Evolutionary conservation across 1,284 basidiomycete genomes (phyloP).

Genomic region (Boletus albobrunnescens): DNA sequence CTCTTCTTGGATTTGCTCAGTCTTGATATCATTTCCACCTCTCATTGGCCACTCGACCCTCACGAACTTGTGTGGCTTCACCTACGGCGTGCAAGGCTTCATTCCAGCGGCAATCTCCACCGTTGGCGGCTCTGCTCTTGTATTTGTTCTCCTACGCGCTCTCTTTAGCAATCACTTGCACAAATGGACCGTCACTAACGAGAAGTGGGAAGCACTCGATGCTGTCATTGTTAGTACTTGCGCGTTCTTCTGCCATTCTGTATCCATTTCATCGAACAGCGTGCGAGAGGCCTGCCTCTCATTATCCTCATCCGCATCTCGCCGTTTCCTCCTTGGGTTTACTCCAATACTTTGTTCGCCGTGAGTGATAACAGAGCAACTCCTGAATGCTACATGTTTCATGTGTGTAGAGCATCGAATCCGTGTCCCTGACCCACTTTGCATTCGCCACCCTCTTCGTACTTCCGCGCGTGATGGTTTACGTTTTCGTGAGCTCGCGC

Average conservation of each 20-base stretch:
- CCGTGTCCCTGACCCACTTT: slow-evolving; percentile 74
- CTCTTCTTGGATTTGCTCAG: slow-evolving; percentile 34
- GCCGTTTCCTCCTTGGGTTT: slow-evolving; percentile 80
- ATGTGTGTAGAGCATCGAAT: slow-evolving; percentile 57
- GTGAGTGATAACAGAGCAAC: slow-evolving; percentile 39
- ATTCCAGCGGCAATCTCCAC: slow-evolving; percentile 60
- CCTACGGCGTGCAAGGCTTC: slow-evolving; percentile 76
- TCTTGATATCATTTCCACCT: slow-evolving; percentile 73
- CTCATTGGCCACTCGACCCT: slow-evolving; percentile 69
- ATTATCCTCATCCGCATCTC: slow-evolving; percentile 79
- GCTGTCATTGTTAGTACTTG: slow-evolving; percentile 58
- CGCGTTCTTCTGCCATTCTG: neutral
- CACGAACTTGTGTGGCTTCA: slow-evolving; percentile 71
- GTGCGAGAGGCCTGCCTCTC: slow-evolving; percentile 66
- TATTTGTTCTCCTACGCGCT: slow-evolving; percentile 59
- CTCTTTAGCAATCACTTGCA: slow-evolving; percentile 54
- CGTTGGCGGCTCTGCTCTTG: slow-evolving; percentile 61
- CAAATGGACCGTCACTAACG: slow-evolving; percentile 56
- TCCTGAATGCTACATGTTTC: neutral
- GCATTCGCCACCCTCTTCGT: slow-evolving; percentile 65
- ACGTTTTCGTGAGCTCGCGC: slow-evolving; percentile 75
- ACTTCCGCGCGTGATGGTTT: slow-evolving; percentile 66
- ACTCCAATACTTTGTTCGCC: slow-evolving; percentile 74
- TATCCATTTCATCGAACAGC: slow-evolving; percentile 36
- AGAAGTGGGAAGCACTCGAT: slow-evolving; percentile 76